phyloP scores from a whole-genome alignment of 805 yeast species.

The Cyberlindnera suaveolens region DNA sequence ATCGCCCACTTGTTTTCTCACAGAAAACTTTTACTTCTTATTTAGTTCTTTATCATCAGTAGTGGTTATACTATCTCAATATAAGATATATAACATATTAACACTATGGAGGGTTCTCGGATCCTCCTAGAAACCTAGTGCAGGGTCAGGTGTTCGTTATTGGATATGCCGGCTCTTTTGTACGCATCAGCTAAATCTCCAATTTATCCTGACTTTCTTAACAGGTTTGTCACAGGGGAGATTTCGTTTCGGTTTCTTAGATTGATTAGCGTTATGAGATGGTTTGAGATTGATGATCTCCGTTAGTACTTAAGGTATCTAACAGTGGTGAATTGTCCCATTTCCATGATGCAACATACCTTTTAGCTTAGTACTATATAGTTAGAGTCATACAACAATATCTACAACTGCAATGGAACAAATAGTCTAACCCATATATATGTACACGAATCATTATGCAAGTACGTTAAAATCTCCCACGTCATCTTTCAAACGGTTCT shows the following conservation, averaged over 20 bases:
- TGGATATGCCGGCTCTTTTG: conserved; percentile 18
- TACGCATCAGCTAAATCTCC: conserved; percentile 58
- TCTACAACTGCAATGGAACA: not conserved
- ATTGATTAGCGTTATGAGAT: conserved; percentile 28
- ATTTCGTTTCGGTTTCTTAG: conserved; percentile 79
- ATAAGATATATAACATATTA: conserved; percentile 49
- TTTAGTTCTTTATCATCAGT: conserved; percentile 52
- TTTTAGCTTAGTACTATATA: conserved; percentile 4
- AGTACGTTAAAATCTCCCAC: not conserved
- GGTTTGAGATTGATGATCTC: conserved; percentile 15
- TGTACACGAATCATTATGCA: conserved; percentile 2
- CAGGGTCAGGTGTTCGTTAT: conserved; percentile 20
- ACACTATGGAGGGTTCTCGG: conserved; percentile 21
- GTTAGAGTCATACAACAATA: not conserved
- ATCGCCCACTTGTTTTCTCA: conserved; percentile 18
- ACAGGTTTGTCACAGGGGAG: conserved; percentile 65
- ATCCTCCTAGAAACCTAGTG: conserved; percentile 24
- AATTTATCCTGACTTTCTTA: conserved; percentile 52
- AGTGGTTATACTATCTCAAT: conserved; percentile 74
- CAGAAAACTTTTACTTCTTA: conserved; percentile 12
- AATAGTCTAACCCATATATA: not conserved
- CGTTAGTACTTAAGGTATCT: conserved; percentile 17
- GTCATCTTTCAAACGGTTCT: not conserved
- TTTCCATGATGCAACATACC: conserved; percentile 24
- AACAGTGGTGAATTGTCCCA: conserved; percentile 20